A percentile compares a stretch with the other conserved stretches of the same genome.
These are phyloP conservation scores for Inonotus obliquus DNA, from an alignment of 1,284 basidiomycete genomes.

Conservation along the genomic window DNA sequence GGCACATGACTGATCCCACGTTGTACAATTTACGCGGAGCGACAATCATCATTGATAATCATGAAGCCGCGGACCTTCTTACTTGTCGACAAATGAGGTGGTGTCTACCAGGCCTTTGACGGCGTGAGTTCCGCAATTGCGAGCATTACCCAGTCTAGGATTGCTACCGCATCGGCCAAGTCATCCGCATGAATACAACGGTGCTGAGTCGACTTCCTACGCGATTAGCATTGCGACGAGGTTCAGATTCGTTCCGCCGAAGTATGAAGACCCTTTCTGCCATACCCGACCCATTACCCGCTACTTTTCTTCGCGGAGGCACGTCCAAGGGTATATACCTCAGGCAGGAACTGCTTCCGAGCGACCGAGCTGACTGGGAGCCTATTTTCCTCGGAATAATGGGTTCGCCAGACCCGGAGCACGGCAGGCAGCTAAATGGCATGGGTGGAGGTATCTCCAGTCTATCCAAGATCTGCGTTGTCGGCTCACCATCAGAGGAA, in stretches of 20 bases:
- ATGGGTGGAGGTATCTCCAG: constrained; percentile 81
- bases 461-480: constrained; percentile 76
- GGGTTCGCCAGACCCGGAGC: constrained; percentile 75
- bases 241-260: background rate
- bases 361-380: constrained; percentile 45
- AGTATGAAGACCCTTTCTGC: background rate
- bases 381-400: constrained; percentile 71
- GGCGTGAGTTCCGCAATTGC: no score
- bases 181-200: no score
- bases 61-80: no score
- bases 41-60: no score
- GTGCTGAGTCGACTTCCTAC: background rate
- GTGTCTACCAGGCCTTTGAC: no score
- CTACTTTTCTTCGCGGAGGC: constrained; percentile 65
- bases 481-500: constrained; percentile 43
- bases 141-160: no score
- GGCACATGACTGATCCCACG: no score
- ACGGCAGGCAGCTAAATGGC: constrained; percentile 75
- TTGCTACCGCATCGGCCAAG: no score
- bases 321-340: constrained; percentile 79
- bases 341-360: constrained; percentile 46
- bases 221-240: background rate
- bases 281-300: constrained; percentile 44
- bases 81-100: no score
- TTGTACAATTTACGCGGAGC: no score